Evolutionary conservation across 768 basidiomycete genomes (phyloP).

Genomic region (Coprinopsis marcescibilis): DNA sequence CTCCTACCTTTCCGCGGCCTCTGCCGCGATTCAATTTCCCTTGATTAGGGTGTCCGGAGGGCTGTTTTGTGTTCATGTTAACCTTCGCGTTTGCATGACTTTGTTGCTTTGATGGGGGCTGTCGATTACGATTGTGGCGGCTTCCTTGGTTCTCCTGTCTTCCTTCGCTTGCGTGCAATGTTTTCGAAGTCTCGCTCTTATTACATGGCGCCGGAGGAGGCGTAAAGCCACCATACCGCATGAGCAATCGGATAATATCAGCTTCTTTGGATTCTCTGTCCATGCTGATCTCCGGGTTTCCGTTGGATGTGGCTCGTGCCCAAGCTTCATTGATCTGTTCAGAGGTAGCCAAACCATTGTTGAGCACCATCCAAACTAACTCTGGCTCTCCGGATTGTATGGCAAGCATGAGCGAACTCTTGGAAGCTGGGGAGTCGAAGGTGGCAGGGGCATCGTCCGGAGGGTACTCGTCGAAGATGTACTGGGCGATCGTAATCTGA

Average conservation of each 20-base stretch:
- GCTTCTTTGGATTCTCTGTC: not conserved
- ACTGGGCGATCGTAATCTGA: constrained; percentile 44
- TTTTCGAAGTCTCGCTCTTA: constrained; percentile 17
- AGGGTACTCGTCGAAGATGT: constrained; percentile 58
- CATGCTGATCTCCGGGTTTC: not conserved
- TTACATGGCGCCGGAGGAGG: constrained; percentile 27
- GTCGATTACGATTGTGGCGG: not conserved
- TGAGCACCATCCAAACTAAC: constrained; percentile 57
- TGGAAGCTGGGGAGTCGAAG: constrained; percentile 35
- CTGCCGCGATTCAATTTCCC: constrained; percentile 17
- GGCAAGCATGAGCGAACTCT: constrained; percentile 45
- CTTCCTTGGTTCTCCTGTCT: not conserved
- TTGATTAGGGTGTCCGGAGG: constrained; percentile 7
- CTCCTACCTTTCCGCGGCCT: constrained; percentile 34
- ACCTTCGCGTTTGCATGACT: not conserved
- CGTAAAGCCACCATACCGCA: constrained; percentile 44
- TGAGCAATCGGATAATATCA: constrained; percentile 15
- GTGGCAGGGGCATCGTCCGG: constrained; percentile 52
- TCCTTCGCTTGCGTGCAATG: not conserved
- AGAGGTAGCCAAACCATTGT: constrained; percentile 45
- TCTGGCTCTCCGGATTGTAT: constrained; percentile 58
- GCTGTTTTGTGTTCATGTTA: not conserved
- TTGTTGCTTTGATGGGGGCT: not conserved
- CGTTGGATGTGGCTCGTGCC: constrained; percentile 37
- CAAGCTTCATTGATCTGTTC: constrained; percentile 48